Conservation (phyloP, 306 rosid genomes). For the Inga oerstediana region DNA sequence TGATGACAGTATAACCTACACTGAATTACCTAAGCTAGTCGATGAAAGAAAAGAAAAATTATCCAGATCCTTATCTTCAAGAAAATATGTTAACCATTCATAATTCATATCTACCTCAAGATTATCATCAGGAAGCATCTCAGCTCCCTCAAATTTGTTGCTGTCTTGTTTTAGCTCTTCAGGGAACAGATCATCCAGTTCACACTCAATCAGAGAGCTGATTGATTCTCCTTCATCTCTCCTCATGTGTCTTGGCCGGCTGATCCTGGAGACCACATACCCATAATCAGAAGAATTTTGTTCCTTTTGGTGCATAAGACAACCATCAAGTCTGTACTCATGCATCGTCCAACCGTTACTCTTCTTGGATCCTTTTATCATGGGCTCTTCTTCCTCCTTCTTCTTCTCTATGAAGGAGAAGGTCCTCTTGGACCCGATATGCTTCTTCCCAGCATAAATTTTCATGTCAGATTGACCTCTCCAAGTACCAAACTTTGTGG, state of each 20-base stretch:
- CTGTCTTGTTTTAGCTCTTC: not conserved
- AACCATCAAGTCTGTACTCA: not conserved
- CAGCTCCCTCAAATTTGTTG: not conserved
- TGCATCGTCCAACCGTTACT: not conserved
- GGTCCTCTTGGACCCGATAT: not conserved
- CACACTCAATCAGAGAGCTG: not conserved
- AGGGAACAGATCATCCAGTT: not conserved
- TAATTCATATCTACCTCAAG: not conserved
- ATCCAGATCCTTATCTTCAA: not conserved
- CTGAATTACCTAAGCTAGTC: not conserved
- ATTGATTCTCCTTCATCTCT: not conserved
- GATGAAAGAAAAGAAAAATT: not conserved
- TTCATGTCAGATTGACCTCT: not conserved
- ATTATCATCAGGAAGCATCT: not conserved
- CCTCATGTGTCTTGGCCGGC: not conserved
- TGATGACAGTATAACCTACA: not conserved
- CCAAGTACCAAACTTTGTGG: conserved; percentile 11
- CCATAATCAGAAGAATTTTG: not conserved
- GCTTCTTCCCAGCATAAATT: not conserved
- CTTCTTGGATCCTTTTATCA: not conserved
- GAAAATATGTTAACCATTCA: not conserved
- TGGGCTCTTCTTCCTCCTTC: not conserved
- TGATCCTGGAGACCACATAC: not conserved
- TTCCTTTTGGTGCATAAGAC: not conserved
- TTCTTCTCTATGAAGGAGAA: not conserved